Percentiles rank a stretch among this genome's conserved stretches.
Evolutionary conservation across 176 grass and related monocot species (phyloP).

Genomic region (Hordeum marinum): DNA sequence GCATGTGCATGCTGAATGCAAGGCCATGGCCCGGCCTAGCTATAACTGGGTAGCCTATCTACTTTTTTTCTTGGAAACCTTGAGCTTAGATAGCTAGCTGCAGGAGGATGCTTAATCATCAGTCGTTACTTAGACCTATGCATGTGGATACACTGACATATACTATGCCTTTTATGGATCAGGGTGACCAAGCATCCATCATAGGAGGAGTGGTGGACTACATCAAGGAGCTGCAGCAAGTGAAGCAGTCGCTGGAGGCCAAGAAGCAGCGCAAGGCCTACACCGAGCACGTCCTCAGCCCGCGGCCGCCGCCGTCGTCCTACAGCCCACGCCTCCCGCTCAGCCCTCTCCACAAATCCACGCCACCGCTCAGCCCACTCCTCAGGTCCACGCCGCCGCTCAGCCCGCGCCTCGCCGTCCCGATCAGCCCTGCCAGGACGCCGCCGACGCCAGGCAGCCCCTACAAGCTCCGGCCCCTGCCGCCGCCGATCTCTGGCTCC

Average conservation of each 20-base stretch:
- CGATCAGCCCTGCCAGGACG: conserved; percentile 74
- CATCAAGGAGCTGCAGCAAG: conserved; percentile 91
- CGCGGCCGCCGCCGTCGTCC: conserved; percentile 32
- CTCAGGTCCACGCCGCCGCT: conserved; percentile 44
- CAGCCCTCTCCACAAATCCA: conserved; percentile 21
- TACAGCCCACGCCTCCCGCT: conserved; percentile 34
- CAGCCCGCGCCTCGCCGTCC: conserved; percentile 37
- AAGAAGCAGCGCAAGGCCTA: conserved; percentile 86
- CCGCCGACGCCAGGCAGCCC: conserved; percentile 68
- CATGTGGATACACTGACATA: not conserved
- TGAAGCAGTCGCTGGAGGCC: conserved; percentile 72
- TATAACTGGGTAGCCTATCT: not conserved
- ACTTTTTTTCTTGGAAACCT: not conserved
- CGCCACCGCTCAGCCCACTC: conserved; percentile 22
- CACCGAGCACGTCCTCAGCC: conserved; percentile 50
- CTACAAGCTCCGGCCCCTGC: conserved; percentile 41
- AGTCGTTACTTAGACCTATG: not conserved
- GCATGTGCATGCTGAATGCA: conserved; percentile 12
- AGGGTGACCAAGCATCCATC: conserved; percentile 96
- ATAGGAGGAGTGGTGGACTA: conserved; percentile 94
- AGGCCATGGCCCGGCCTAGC: not conserved
- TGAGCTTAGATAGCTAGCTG: not conserved
- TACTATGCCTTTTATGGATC: not conserved
- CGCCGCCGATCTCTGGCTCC: not conserved
- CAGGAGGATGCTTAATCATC: not conserved